Percentiles rank a stretch among this genome's conserved stretches.
phyloP scores from a whole-genome alignment of 345 rosid species.

The Durio zibethinus region DNA sequence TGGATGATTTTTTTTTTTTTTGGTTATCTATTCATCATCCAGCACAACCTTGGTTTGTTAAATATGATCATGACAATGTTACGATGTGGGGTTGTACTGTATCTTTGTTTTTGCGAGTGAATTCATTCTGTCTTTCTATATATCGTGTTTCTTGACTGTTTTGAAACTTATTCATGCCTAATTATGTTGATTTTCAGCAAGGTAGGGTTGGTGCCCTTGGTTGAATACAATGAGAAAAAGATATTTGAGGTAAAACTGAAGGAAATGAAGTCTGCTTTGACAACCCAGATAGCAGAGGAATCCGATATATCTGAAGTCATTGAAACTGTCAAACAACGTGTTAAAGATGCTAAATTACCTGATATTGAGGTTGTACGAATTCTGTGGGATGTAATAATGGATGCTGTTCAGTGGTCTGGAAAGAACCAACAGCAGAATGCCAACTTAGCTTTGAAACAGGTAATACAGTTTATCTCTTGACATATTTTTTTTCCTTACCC shows the following conservation, averaged over 20 bases:
- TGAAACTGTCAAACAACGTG: slow-evolving; percentile 73
- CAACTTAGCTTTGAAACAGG: slow-evolving; percentile 83
- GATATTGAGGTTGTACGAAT: slow-evolving; percentile 74
- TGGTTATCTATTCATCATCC: background rate
- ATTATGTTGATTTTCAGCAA: slow-evolving; percentile 52
- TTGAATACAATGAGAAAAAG: slow-evolving; percentile 93
- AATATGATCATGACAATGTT: background rate
- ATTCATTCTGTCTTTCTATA: background rate
- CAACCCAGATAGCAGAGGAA: slow-evolving; percentile 74
- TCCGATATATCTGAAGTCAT: slow-evolving; percentile 73
- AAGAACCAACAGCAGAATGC: slow-evolving; percentile 99
- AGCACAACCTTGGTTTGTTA: background rate
- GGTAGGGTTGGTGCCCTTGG: slow-evolving; percentile 75
- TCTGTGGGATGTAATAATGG: slow-evolving; percentile 95
- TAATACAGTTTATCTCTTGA: slow-evolving; percentile 16
- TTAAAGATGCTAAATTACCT: slow-evolving; percentile 77
- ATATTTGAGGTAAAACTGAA: slow-evolving; percentile 80
- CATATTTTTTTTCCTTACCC: background rate
- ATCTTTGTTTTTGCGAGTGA: background rate
- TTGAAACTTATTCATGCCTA: slow-evolving; percentile 10
- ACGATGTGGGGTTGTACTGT: background rate
- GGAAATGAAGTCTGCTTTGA: slow-evolving; percentile 84
- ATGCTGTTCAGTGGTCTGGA: slow-evolving; percentile 99
- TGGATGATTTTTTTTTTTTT: background rate
- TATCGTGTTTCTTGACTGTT: background rate